Evolutionary conservation across 441 rosid species (phyloP), one percentile per base, ranked within the genome.

Genomic region (Syzygium syzygioides): DNA sequence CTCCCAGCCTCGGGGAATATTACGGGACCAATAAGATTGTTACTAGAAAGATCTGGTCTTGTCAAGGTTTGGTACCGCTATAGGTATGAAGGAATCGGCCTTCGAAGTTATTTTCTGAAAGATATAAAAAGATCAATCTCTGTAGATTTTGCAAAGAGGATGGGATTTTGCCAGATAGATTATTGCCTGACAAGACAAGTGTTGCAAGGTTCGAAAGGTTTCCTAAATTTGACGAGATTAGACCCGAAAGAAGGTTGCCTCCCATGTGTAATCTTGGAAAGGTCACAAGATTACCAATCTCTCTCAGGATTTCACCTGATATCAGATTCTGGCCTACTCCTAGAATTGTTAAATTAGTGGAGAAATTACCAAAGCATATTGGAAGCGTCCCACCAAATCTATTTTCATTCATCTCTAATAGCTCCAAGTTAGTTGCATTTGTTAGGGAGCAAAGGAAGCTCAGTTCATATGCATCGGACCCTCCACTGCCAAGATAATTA

Each of bases 251-350:
- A n/a, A 62, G 18, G 19, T 62, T 62, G 37, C 3, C 32, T 5
- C 3, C 3, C 9, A n/a, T 7, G 15, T 15, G 2, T 62, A 62
- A 62, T 7, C 4, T n/a, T 2, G 14, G 37, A 10, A 62, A n/a
- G 71, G 15, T 62, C 34, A 62, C 34, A n/a, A 62, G 37, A 62
- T 62, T 62, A 62, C 71, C 34, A n/a, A 62, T 15, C 37, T 3
- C 71, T 14, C 19, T 62, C 3, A 37, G 71, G 19, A 62, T 62
- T 34, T 62, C 71, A n/a, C 71, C 71, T 20, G 37, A 62, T 62
- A n/a, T n/a, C 5, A 2, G 1, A 15, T 62, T 62, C 5, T 2
- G 7, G 5, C 5, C 14, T 3, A 13, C 4, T 28, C 3, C 8
- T 1, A 60, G 9, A 8, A 6, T 6, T 60, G 1, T 4, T 5